Evolutionary conservation across 805 yeast genomes (phyloP).

Genomic region (Sporopachydermia quercuum): DNA sequence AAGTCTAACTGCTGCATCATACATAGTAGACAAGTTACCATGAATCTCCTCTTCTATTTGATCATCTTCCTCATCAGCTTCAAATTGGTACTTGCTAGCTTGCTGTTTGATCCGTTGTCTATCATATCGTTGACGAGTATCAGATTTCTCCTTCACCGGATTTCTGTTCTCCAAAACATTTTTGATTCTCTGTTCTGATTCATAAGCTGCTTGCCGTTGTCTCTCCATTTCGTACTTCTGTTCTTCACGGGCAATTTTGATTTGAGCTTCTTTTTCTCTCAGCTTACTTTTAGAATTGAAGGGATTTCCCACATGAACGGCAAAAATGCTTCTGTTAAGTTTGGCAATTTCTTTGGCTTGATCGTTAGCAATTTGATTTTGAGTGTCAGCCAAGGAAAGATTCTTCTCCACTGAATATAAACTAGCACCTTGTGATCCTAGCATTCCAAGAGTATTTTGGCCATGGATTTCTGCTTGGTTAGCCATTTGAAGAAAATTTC

Average conservation of each 20-base stretch:
- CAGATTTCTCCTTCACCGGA: constrained; percentile 18
- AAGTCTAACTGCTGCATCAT: constrained; percentile 51
- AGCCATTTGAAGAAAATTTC: constrained; percentile 64
- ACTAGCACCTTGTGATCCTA: constrained; percentile 88
- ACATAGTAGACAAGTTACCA: constrained; percentile 66
- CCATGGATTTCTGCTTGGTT: constrained; percentile 62
- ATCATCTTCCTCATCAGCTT: constrained; percentile 85
- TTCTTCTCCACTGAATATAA: constrained; percentile 68
- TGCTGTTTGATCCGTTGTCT: constrained; percentile 25
- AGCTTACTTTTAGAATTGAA: constrained; percentile 70
- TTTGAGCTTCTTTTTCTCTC: constrained; percentile 55
- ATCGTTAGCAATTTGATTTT: constrained; percentile 67
- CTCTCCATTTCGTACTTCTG: constrained; percentile 50
- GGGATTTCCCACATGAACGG: constrained; percentile 73
- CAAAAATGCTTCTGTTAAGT: constrained; percentile 67
- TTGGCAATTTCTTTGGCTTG: constrained; percentile 69
- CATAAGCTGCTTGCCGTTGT: constrained; percentile 41
- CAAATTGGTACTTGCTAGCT: constrained; percentile 65
- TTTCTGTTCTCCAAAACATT: constrained; percentile 32
- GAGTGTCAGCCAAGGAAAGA: constrained; percentile 64
- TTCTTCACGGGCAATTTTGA: constrained; percentile 44
- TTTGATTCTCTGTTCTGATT: constrained; percentile 55
- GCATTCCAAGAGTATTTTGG: constrained; percentile 73
- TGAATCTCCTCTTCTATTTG: constrained; percentile 83
- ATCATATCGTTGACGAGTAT: constrained; percentile 21